phyloP scores from a whole-genome alignment of 495 filamentous ascomycete genomes.

The Neurospora sp. region DNA sequence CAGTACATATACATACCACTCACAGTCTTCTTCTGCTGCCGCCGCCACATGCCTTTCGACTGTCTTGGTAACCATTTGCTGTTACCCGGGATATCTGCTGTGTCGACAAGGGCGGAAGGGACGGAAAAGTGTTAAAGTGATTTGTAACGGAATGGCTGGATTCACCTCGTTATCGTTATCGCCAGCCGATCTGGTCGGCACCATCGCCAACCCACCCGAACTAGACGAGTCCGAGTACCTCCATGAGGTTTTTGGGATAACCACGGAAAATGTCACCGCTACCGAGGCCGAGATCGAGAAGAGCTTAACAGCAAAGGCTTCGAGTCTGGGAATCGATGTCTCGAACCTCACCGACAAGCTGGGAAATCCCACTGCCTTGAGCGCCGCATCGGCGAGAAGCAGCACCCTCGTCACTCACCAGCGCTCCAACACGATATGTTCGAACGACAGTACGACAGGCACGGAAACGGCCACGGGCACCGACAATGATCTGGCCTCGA shows the following conservation, averaged over 20 bases:
- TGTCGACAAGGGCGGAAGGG: background rate
- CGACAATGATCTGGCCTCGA: slow-evolving; percentile 1
- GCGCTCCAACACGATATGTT: background rate
- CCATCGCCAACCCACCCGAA: slow-evolving; percentile 19
- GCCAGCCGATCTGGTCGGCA: slow-evolving; percentile 3
- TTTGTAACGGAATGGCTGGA: background rate
- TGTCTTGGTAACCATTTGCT: background rate
- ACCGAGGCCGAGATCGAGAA: slow-evolving; percentile 33
- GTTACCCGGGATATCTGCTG: background rate
- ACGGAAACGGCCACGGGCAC: background rate
- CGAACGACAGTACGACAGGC: background rate
- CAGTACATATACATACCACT: background rate
- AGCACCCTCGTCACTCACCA: background rate
- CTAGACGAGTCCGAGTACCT: slow-evolving; percentile 32
- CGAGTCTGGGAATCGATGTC: slow-evolving; percentile 32
- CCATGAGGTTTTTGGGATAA: slow-evolving; percentile 30
- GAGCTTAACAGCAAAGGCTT: slow-evolving; percentile 28
- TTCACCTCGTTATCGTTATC: slow-evolving; percentile 1
- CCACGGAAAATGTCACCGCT: slow-evolving; percentile 12
- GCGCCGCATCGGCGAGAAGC: background rate
- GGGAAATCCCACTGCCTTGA: background rate
- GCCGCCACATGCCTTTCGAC: background rate
- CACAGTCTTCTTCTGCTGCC: background rate
- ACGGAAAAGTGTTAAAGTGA: background rate
- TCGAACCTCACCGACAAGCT: background rate